Evolutionary conservation across 2,329 filamentous ascomycete genomes (phyloP).

Genomic region (Xylariaceae sp.): DNA sequence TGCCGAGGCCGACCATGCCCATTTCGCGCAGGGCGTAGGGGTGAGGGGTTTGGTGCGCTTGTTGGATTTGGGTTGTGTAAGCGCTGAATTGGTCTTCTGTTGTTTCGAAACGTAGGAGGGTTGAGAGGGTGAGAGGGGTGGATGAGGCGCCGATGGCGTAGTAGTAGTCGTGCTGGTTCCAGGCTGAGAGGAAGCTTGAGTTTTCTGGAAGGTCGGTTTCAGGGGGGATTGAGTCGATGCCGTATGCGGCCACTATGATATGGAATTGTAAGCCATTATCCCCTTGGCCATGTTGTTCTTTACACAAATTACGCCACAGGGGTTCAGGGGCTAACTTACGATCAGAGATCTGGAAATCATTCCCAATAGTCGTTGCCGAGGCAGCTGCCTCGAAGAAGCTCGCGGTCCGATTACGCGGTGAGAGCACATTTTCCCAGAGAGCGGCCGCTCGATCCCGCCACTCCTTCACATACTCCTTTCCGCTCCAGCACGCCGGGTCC

Average conservation of each 20-base stretch:
- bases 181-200: slow-evolving; percentile 34
- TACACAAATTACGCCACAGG: neutral
- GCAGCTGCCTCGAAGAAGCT: slow-evolving; percentile 45
- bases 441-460: slow-evolving; percentile 41
- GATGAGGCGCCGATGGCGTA: slow-evolving; percentile 46
- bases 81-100: slow-evolving; percentile 44
- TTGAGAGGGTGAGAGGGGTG: slow-evolving; percentile 36
- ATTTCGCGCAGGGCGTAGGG: slow-evolving; percentile 48
- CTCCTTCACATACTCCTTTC: slow-evolving; percentile 39
- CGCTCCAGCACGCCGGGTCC: slow-evolving; percentile 37
- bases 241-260: slow-evolving; percentile 37
- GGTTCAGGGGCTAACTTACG: neutral
- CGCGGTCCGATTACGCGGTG: slow-evolving; percentile 36
- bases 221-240: slow-evolving; percentile 35
- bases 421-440: slow-evolving; percentile 41
- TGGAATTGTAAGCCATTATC: slow-evolving; percentile 34
- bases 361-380: slow-evolving; percentile 31
- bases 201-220: slow-evolving; percentile 16
- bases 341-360: slow-evolving; percentile 35
- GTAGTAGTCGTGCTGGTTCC: slow-evolving; percentile 52
- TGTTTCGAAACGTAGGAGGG: slow-evolving; percentile 41
- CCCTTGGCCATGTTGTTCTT: too few relatives aligned
- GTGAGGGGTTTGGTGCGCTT: slow-evolving; percentile 37
- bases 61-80: slow-evolving; percentile 40
- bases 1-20: slow-evolving; percentile 44